phyloP scores from a whole-genome alignment of 129 eudicot genomes.

The Flaveria ramosissima region DNA sequence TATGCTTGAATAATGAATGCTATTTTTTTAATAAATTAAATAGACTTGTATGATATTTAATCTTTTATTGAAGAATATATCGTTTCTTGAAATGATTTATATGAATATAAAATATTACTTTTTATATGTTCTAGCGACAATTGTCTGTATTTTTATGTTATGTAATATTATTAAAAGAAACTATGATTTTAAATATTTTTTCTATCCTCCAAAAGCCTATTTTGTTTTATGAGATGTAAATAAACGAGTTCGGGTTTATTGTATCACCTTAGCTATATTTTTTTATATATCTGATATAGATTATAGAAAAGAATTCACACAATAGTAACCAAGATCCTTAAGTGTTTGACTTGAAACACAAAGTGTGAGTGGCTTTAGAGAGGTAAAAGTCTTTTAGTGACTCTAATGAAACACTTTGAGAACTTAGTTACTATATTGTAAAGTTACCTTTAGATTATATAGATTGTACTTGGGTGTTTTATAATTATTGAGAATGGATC shows the following conservation, averaged over 20 bases:
- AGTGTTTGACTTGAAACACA: no score
- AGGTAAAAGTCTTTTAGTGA: no score
- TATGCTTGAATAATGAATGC: conserved; percentile 8
- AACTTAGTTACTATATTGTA: no score
- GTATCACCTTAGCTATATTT: no score
- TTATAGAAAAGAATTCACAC: no score
- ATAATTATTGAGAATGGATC: background rate
- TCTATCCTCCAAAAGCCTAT: background rate
- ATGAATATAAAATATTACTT: background rate
- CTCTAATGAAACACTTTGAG: no score
- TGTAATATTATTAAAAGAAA: no score
- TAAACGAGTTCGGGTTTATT: background rate
- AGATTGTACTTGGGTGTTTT: background rate
- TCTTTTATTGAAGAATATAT: background rate
- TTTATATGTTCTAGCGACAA: background rate
- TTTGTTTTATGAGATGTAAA: background rate
- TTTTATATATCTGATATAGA: background rate
- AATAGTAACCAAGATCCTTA: no score
- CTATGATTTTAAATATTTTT: no score
- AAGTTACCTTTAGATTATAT: no score
- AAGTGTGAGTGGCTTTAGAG: no score
- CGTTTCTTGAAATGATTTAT: background rate
- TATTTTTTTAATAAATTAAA: background rate
- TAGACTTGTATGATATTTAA: background rate
- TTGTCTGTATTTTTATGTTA: background rate